Evolutionary conservation across 164 flowering plant genomes (phyloP).

Genomic region (Sedum album): DNA sequence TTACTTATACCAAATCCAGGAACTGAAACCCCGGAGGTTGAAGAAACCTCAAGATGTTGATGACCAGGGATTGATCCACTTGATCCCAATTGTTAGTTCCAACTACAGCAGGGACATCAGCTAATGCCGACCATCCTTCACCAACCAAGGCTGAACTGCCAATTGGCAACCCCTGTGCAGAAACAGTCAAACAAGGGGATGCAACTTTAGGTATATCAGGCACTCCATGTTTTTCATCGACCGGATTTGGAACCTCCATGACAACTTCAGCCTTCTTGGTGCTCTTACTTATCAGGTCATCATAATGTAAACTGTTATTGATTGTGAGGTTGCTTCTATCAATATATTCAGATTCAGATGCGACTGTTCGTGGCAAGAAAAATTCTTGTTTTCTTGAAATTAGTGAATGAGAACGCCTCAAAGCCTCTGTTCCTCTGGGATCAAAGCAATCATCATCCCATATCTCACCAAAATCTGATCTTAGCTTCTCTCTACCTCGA

Average conservation of each 20-base stretch:
- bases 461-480: slow-evolving; percentile 26
- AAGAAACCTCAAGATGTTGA: slow-evolving; percentile 24
- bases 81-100: slow-evolving; percentile 36
- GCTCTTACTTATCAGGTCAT: slow-evolving; percentile 20
- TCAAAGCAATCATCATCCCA: slow-evolving; percentile 44
- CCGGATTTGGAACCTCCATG: slow-evolving; percentile 56
- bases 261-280: slow-evolving; percentile 42
- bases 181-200: slow-evolving; percentile 56
- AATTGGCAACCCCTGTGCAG: slow-evolving; percentile 53
- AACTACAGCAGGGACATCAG: slow-evolving; percentile 54
- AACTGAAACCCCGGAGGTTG: slow-evolving; percentile 9
- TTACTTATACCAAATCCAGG: slow-evolving; percentile 50
- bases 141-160: slow-evolving; percentile 48
- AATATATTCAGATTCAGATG: slow-evolving; percentile 22
- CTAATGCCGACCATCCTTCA: slow-evolving; percentile 86
- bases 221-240: slow-evolving; percentile 51
- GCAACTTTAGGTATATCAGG: slow-evolving; percentile 50
- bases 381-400: slow-evolving; percentile 49
- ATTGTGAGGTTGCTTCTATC: slow-evolving; percentile 14
- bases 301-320: slow-evolving; percentile 26
- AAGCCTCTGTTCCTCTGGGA: slow-evolving; percentile 34
- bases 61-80: slow-evolving; percentile 24
- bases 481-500: slow-evolving; percentile 51
- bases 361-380: slow-evolving; percentile 23
- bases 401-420: slow-evolving; percentile 55